Conservation (phyloP, 139 green algal species). For the Tetradesmus lagerheimii region DNA sequence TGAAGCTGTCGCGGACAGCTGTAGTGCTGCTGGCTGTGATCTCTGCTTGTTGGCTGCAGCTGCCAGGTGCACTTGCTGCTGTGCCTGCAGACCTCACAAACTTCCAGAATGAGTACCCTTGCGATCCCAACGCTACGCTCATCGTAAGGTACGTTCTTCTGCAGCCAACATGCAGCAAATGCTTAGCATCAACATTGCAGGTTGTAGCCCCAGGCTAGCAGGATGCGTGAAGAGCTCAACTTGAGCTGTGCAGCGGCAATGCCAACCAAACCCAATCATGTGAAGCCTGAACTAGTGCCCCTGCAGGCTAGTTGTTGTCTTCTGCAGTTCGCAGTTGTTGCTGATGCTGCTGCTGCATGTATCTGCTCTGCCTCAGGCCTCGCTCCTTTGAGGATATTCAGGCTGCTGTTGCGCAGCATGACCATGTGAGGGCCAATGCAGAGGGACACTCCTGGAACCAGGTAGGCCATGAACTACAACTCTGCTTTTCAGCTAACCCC, state of each 20-base stretch:
- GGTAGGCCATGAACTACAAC: too few species aligned
- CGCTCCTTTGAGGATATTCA: constrained; percentile 57
- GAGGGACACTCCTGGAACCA: constrained; percentile 70
- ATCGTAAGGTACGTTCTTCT: constrained; percentile 20
- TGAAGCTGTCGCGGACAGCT: background rate
- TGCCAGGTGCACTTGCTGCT: background rate
- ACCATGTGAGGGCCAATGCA: constrained; percentile 49
- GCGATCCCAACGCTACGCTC: constrained; percentile 19
- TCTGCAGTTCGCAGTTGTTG: too few species aligned
- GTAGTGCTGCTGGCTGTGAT: background rate
- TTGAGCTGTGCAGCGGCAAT: too few species aligned
- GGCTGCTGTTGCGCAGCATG: constrained; percentile 56
- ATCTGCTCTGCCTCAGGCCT: constrained; percentile 45
- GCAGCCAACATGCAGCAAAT: background rate
- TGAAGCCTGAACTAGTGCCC: too few species aligned
- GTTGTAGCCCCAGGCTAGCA: background rate
- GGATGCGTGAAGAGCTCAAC: too few species aligned
- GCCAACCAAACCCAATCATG: background rate
- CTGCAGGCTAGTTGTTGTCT: too few species aligned
- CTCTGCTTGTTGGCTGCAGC: background rate
- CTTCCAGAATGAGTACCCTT: constrained; percentile 51
- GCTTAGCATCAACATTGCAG: background rate
- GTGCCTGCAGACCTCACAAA: constrained; percentile 32
- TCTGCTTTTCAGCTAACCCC: too few species aligned
- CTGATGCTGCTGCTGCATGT: background rate